Percentiles rank a stretch among this genome's conserved stretches.
Conservation (phyloP, 257 asterid species). For the Lithospermum erythrorhizon region DNA sequence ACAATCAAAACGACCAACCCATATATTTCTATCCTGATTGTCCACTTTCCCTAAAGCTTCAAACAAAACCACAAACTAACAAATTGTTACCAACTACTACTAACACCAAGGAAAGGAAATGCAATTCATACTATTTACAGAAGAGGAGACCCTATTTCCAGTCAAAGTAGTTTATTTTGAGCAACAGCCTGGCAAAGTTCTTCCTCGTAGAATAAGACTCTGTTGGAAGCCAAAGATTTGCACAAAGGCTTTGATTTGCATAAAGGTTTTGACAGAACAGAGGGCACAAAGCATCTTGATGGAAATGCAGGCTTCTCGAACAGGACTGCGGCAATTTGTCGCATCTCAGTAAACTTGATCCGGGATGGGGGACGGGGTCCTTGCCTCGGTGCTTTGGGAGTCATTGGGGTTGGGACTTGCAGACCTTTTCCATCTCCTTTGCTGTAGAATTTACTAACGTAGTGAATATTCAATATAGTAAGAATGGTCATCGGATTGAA, state of each 20-base stretch:
- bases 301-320: slow-evolving; percentile 59
- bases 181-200: slow-evolving; percentile 96
- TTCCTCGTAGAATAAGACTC: slow-evolving; percentile 81
- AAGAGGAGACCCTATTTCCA: no score
- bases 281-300: slow-evolving; percentile 54
- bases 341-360: slow-evolving; percentile 58
- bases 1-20: no score
- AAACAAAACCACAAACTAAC: no score
- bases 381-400: slow-evolving; percentile 91
- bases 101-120: no score
- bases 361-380: slow-evolving; percentile 82
- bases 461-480: not conserved
- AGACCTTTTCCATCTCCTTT: slow-evolving; percentile 38
- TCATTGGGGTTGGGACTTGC: slow-evolving; percentile 46
- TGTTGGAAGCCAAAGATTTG: slow-evolving; percentile 70
- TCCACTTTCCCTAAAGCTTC: no score
- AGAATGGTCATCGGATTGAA: not conserved
- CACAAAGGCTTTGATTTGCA: slow-evolving; percentile 13
- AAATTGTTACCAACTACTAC: no score
- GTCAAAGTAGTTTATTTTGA: slow-evolving; percentile 53
- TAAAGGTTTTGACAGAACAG: slow-evolving; percentile 54
- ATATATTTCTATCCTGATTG: no score
- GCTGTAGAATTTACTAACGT: slow-evolving; percentile 28
- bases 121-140: no score
- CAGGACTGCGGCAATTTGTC: slow-evolving; percentile 80